Conservation (phyloP, 257 asterid species). For the Gentiana straminea region DNA sequence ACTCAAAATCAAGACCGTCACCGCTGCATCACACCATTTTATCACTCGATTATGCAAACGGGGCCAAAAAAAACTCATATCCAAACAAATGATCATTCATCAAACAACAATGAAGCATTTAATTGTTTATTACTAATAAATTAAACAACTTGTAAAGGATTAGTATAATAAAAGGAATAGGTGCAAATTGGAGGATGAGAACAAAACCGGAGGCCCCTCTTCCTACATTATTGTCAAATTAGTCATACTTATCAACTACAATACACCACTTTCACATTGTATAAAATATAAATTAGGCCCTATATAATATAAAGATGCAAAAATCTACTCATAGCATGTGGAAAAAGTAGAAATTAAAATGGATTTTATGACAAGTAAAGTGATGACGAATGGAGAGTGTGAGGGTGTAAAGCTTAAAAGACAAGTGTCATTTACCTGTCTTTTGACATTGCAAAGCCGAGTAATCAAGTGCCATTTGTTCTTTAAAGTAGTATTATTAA, state of each 20-base stretch:
- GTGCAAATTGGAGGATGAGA: conserved; percentile 5
- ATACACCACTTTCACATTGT: conserved; percentile 20
- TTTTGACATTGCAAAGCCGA: conserved; percentile 1
- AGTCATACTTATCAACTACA: conserved; percentile 32
- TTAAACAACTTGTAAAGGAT: too few relatives aligned
- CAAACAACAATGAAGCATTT: conserved; percentile 5
- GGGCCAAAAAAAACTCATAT: too few relatives aligned
- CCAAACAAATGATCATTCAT: conserved; percentile 8
- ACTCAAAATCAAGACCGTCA: too few relatives aligned
- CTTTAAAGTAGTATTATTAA: conserved; percentile 6
- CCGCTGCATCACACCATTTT: too few relatives aligned
- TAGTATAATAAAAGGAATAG: neutral
- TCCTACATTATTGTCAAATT: conserved; percentile 13
- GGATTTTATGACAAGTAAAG: conserved; percentile 2
- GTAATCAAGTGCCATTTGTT: conserved; percentile 6
- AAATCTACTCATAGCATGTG: conserved; percentile 27
- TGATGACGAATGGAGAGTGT: neutral
- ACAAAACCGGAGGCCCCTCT: conserved; percentile 22
- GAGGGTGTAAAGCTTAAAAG: conserved; percentile 4
- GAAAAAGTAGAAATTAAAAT: conserved; percentile 7
- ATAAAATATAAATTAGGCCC: conserved; percentile 4
- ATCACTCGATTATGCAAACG: too few relatives aligned
- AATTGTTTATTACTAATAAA: neutral
- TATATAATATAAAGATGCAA: conserved; percentile 11
- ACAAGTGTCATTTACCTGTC: conserved; percentile 16